Conservation (phyloP, 75 land plant genomes). For the Cryptomeria japonica region DNA sequence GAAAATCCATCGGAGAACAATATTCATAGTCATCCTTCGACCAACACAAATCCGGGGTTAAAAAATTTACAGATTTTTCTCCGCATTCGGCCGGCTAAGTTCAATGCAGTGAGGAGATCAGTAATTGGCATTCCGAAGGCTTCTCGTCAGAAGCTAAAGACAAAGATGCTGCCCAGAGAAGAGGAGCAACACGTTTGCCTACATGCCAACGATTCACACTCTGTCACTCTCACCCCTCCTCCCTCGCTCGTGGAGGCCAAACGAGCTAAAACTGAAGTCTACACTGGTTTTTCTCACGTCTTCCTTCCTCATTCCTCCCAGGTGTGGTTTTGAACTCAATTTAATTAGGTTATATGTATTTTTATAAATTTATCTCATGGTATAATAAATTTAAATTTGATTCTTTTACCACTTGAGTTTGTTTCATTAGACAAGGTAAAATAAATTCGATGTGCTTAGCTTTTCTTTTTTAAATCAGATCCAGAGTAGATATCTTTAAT, state of each 20-base stretch:
- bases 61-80: slow-evolving; percentile 44
- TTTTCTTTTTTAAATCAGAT: neutral
- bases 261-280: slow-evolving; percentile 54
- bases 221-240: slow-evolving; percentile 53
- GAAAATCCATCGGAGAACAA: neutral
- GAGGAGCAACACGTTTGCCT: slow-evolving; percentile 23
- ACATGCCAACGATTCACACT: slow-evolving; percentile 27
- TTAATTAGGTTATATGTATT: neutral
- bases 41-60: neutral
- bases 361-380: no score
- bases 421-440: no score
- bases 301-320: slow-evolving; percentile 55
- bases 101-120: slow-evolving; percentile 11
- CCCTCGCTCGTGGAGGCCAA: slow-evolving; percentile 23
- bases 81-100: slow-evolving; percentile 46
- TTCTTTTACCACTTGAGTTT: no score
- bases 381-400: no score
- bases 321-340: slow-evolving; percentile 26
- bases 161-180: slow-evolving; percentile 13
- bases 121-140: slow-evolving; percentile 21
- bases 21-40: neutral
- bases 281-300: slow-evolving; percentile 56
- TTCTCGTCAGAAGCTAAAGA: neutral
- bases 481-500: neutral
- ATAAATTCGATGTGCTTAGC: neutral